Conservation (phyloP, 2,329 filamentous ascomycete species). For the Colletotrichum musae region DNA sequence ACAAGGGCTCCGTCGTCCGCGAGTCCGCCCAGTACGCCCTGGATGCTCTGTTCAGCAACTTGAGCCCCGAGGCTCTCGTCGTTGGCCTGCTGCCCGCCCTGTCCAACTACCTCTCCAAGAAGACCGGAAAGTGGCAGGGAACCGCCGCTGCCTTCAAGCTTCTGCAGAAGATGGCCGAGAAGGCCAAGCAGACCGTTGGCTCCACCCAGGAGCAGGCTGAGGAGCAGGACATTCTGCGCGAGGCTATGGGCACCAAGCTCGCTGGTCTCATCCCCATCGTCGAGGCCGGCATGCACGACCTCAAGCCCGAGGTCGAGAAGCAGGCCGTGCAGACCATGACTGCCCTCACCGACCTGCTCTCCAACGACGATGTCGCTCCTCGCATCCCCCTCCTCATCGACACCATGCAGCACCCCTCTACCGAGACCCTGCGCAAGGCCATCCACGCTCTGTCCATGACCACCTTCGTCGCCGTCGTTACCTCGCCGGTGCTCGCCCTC, state of each 20-base stretch:
- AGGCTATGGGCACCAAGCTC: slow-evolving; percentile 90
- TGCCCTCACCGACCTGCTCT: slow-evolving; percentile 88
- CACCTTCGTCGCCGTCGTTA: slow-evolving; percentile 97
- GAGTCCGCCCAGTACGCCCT: slow-evolving; percentile 95
- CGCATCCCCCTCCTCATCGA: slow-evolving; percentile 93
- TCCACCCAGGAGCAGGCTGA: slow-evolving; percentile 84
- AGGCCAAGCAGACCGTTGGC: slow-evolving; percentile 88
- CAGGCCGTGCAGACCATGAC: slow-evolving; percentile 94
- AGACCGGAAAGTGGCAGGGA: slow-evolving; percentile 97
- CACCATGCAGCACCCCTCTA: slow-evolving; percentile 93
- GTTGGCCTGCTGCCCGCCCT: slow-evolving; percentile 85
- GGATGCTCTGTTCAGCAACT: slow-evolving; percentile 85
- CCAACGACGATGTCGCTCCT: slow-evolving; percentile 96
- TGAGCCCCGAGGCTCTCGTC: slow-evolving; percentile 87
- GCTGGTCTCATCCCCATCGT: slow-evolving; percentile 91
- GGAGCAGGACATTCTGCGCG: slow-evolving; percentile 90
- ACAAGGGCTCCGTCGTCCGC: slow-evolving; percentile 90
- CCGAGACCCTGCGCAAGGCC: slow-evolving; percentile 91
- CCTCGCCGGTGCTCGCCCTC: slow-evolving; percentile 93
- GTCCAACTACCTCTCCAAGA: slow-evolving; percentile 81
- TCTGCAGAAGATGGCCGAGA: slow-evolving; percentile 94
- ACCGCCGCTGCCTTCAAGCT: slow-evolving; percentile 88
- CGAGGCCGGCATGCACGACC: slow-evolving; percentile 94
- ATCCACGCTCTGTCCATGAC: slow-evolving; percentile 97
- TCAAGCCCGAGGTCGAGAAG: slow-evolving; percentile 91